A percentile compares a stretch with the other conserved stretches of the same genome.
These are phyloP conservation scores for Talaromyces trachyspermus DNA, from an alignment of 495 filamentous ascomycete species.

Conservation along the genomic window DNA sequence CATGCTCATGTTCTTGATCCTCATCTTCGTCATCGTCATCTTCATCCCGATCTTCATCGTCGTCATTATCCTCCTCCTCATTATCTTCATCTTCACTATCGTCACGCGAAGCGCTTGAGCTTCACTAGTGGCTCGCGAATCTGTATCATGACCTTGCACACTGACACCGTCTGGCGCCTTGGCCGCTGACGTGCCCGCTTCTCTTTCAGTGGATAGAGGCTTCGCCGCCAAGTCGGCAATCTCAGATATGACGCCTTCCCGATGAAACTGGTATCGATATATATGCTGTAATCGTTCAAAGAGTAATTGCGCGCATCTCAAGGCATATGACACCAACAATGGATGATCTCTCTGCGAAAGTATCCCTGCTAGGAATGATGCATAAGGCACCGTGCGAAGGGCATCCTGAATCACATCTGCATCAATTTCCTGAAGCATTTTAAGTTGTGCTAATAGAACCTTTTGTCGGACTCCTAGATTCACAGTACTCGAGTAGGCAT, in stretches of 20 bases:
- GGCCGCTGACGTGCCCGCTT: slow-evolving; percentile 3
- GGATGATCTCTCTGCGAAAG: slow-evolving; percentile 93
- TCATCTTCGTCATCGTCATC: slow-evolving; percentile 56
- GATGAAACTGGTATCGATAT: slow-evolving; percentile 94
- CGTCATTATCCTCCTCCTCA: slow-evolving; percentile 48
- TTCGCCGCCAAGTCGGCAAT: slow-evolving; percentile 67
- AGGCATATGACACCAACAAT: slow-evolving; percentile 72
- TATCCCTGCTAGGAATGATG: slow-evolving; percentile 94
- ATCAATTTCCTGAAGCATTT: slow-evolving; percentile 97
- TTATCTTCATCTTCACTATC: slow-evolving; percentile 27
- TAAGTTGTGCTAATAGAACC: slow-evolving; percentile 87
- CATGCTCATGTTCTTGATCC: slow-evolving; percentile 49
- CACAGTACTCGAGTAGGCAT: slow-evolving; percentile 96
- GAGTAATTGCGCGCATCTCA: slow-evolving; percentile 83
- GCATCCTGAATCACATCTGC: slow-evolving; percentile 75
- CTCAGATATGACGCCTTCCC: slow-evolving; percentile 92
- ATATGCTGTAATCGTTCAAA: slow-evolving; percentile 75
- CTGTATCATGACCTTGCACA: slow-evolving; percentile 15
- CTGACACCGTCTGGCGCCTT: slow-evolving; percentile 9
- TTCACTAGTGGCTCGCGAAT: slow-evolving; percentile 5
- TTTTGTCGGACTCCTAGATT: slow-evolving; percentile 97
- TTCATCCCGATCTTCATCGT: slow-evolving; percentile 45
- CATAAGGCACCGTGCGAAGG: slow-evolving; percentile 85
- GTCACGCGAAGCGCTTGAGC: slow-evolving; percentile 12
- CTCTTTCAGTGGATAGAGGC: slow-evolving; percentile 33